A percentile compares a stretch with the other conserved stretches of the same genome.
phyloP scores from a whole-genome alignment of 2,329 filamentous ascomycete species.

The Colletotrichum paranaense region DNA sequence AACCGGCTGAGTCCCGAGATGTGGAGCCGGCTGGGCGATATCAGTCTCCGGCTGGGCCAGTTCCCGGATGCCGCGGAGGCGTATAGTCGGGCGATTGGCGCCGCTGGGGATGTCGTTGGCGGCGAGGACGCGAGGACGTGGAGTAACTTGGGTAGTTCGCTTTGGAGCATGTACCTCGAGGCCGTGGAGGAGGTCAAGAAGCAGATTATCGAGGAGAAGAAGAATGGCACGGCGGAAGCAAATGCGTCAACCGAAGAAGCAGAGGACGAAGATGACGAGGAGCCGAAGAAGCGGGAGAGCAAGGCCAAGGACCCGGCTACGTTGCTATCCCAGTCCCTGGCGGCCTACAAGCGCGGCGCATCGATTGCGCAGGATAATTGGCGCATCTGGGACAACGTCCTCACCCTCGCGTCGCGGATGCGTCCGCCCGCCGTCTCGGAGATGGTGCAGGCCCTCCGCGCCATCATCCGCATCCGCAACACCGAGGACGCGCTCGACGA shows the following conservation, averaged over 20 bases:
- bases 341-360: conserved; percentile 89
- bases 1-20: conserved; percentile 85
- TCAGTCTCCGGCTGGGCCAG: conserved; percentile 79
- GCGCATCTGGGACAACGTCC: conserved; percentile 96
- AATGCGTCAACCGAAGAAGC: conserved; percentile 37
- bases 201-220: conserved; percentile 33
- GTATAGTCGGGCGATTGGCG: conserved; percentile 83
- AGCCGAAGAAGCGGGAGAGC: conserved; percentile 5
- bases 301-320: conserved; percentile 62
- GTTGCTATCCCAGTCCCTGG: conserved; percentile 79
- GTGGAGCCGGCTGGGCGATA: conserved; percentile 93
- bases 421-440: conserved; percentile 80
- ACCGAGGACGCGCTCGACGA: conserved; percentile 84
- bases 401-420: conserved; percentile 85
- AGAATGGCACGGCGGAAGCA: conserved; percentile 5
- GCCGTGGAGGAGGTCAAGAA: conserved; percentile 51
- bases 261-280: conserved; percentile 33
- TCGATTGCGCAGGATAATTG: conserved; percentile 85
- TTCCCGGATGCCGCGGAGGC: conserved; percentile 86
- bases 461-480: conserved; percentile 80
- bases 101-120: conserved; percentile 70
- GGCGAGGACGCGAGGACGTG: conserved; percentile 92
- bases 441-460: conserved; percentile 78
- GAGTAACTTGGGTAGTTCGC: conserved; percentile 91
- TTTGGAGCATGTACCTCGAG: conserved; percentile 76